Percentiles rank a stretch among this genome's conserved stretches.
Evolutionary conservation across 2,329 filamentous ascomycete genomes (phyloP).

Genomic region (Colletotrichum destructivum): DNA sequence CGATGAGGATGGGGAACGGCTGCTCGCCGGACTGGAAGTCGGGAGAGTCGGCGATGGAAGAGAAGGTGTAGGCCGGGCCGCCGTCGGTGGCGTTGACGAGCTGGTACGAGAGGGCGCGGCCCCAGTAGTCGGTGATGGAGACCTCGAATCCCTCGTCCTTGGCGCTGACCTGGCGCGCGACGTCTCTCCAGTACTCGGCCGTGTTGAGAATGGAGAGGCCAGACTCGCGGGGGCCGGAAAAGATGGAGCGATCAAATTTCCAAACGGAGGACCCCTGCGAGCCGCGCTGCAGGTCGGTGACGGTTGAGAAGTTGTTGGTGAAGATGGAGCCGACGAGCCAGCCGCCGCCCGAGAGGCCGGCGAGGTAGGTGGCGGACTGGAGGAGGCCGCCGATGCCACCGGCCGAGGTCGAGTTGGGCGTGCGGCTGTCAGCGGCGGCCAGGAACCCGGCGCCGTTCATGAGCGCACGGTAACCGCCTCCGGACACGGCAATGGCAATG

Average conservation of each 20-base stretch:
- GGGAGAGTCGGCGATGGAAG: slow-evolving; percentile 68
- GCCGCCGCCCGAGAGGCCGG: slow-evolving; percentile 85
- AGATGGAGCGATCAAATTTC: slow-evolving; percentile 59
- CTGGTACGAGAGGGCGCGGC: slow-evolving; percentile 88
- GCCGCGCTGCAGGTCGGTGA: slow-evolving; percentile 69
- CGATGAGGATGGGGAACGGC: slow-evolving; percentile 66
- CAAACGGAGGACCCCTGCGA: slow-evolving; percentile 53
- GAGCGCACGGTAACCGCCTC: slow-evolving; percentile 90
- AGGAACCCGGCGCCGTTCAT: slow-evolving; percentile 86
- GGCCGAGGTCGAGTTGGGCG: slow-evolving; percentile 68
- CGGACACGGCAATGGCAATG: slow-evolving; percentile 84
- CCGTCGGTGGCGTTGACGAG: slow-evolving; percentile 83
- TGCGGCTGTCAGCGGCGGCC: slow-evolving; percentile 84
- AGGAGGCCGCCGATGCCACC: slow-evolving; percentile 86
- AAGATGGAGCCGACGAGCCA: slow-evolving; percentile 90
- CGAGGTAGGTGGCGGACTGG: slow-evolving; percentile 85
- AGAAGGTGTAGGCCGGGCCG: slow-evolving; percentile 85
- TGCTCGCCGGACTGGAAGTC: slow-evolving; percentile 59
- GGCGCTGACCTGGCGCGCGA: slow-evolving; percentile 53
- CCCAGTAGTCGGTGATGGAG: slow-evolving; percentile 92
- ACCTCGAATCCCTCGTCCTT: slow-evolving; percentile 64
- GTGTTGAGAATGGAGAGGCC: slow-evolving; percentile 51
- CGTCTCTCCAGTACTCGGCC: slow-evolving; percentile 53
- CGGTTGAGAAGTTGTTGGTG: slow-evolving; percentile 86
- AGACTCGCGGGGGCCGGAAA: slow-evolving; percentile 56